A percentile compares a stretch with the other conserved stretches of the same genome.
Conservation (phyloP, 108 stramenopile species). For the Aurantiochytrium sp. region DNA sequence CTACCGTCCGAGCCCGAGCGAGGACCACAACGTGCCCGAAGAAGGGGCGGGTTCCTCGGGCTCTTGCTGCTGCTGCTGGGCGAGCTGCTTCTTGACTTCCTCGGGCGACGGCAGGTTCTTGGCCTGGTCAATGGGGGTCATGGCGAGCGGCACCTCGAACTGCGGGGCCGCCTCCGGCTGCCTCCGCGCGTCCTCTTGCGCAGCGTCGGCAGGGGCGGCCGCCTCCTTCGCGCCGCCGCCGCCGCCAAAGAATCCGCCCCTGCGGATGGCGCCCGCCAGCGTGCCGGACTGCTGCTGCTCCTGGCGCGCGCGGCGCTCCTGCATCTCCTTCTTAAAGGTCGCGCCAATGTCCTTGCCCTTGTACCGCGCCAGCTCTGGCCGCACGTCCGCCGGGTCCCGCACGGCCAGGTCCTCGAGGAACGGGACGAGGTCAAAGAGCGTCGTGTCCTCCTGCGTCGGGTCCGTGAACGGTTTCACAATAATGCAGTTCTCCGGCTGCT, state of each 20-base stretch:
- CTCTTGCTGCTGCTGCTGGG: neutral
- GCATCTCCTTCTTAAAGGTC: neutral
- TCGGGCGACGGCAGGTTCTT: neutral
- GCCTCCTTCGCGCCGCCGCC: too few relatives aligned
- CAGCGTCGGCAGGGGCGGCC: neutral
- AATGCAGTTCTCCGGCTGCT: conserved; percentile 88
- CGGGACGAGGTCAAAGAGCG: conserved; percentile 49
- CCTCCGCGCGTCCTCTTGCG: too few relatives aligned
- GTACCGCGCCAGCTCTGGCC: neutral
- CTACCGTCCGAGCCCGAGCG: neutral
- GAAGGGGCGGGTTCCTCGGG: neutral
- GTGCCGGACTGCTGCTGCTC: neutral
- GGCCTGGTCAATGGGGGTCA: neutral
- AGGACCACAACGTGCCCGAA: neutral
- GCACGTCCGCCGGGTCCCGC: neutral
- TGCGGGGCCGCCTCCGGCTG: neutral
- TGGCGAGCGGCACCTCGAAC: neutral
- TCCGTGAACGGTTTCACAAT: conserved; percentile 84
- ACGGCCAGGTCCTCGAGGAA: conserved; percentile 54
- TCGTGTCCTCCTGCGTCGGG: conserved; percentile 51
- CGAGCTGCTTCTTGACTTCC: neutral
- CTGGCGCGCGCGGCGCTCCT: neutral
- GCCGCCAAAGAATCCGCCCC: neutral
- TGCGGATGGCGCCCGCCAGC: conserved; percentile 12
- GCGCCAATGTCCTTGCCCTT: conserved; percentile 27